phyloP scores from a whole-genome alignment of 352 stramenopile species.

The Pythium aristosporum region DNA sequence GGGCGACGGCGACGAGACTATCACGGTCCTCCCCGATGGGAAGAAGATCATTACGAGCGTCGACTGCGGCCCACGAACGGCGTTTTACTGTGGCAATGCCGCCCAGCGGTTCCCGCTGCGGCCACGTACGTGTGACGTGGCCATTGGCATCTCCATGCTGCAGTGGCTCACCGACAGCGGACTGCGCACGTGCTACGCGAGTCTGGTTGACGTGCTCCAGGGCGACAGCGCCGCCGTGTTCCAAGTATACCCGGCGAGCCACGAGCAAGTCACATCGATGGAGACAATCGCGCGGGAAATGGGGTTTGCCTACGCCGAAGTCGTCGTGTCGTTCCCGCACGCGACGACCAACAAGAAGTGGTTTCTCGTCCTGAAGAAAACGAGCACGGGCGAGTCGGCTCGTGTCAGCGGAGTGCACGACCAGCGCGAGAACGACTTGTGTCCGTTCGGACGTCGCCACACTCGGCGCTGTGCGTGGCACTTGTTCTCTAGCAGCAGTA shows the following conservation, averaged over 20 bases:
- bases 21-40: slow-evolving; percentile 21
- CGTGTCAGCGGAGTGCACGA: background rate
- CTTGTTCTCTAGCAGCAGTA: slow-evolving; percentile 27
- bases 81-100: slow-evolving; percentile 69
- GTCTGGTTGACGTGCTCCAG: slow-evolving; percentile 38
- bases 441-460: slow-evolving; percentile 62
- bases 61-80: slow-evolving; percentile 12
- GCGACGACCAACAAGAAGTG: slow-evolving; percentile 70
- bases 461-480: slow-evolving; percentile 60
- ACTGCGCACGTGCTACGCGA: slow-evolving; percentile 59
- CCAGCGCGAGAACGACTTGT: slow-evolving; percentile 22
- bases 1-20: background rate
- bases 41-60: slow-evolving; percentile 14
- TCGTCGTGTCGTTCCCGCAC: slow-evolving; percentile 74
- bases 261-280: slow-evolving; percentile 60
- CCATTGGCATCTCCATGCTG: slow-evolving; percentile 81
- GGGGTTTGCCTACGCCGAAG: slow-evolving; percentile 52
- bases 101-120: slow-evolving; percentile 63
- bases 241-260: slow-evolving; percentile 63
- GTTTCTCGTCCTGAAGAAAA: slow-evolving; percentile 40
- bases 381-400: too few species aligned
- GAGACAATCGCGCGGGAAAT: slow-evolving; percentile 41
- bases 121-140: slow-evolving; percentile 35
- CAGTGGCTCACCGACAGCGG: slow-evolving; percentile 72
- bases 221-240: slow-evolving; percentile 42